Percentiles rank a stretch among this genome's conserved stretches.
phyloP scores from a whole-genome alignment of 768 basidiomycete species.

The Mycena polygramma region DNA sequence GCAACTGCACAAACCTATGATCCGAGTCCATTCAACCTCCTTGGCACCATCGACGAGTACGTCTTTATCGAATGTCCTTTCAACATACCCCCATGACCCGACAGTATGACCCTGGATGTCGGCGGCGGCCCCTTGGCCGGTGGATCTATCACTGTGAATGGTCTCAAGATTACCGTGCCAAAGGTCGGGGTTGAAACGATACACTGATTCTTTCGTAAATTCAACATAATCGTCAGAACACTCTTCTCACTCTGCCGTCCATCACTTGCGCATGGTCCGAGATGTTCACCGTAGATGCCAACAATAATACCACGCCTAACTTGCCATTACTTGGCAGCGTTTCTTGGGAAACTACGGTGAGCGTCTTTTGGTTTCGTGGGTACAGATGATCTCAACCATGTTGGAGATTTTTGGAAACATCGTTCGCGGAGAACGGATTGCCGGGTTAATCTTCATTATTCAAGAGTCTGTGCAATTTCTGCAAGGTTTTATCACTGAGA shows the following conservation, averaged over 20 bases:
- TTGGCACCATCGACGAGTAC: conserved; percentile 5
- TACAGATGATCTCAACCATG: background rate
- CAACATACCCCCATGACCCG: background rate
- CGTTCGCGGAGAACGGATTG: conserved; percentile 13
- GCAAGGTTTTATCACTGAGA: conserved; percentile 19
- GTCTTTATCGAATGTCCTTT: background rate
- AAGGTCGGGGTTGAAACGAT: background rate
- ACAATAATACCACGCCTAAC: background rate
- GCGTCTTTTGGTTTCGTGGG: background rate
- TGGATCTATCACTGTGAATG: conserved; percentile 17
- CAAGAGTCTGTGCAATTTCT: conserved; percentile 10
- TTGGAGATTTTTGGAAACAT: conserved; percentile 24
- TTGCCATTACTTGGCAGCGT: conserved; percentile 19
- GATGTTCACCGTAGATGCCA: conserved; percentile 4
- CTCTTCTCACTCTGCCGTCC: conserved; percentile 19
- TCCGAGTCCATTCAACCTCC: conserved; percentile 11
- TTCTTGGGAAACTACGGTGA: conserved; percentile 25
- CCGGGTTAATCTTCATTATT: conserved; percentile 21
- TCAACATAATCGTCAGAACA: background rate
- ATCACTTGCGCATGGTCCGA: conserved; percentile 23
- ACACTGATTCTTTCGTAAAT: background rate
- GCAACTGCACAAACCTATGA: background rate
- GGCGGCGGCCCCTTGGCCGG: background rate
- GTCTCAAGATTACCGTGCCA: conserved; percentile 1
- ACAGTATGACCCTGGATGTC: conserved; percentile 2